Percentiles rank a stretch among this genome's conserved stretches.
Conservation (phyloP, 2,329 filamentous ascomycete genomes). For the Talaromyces islandicus region DNA sequence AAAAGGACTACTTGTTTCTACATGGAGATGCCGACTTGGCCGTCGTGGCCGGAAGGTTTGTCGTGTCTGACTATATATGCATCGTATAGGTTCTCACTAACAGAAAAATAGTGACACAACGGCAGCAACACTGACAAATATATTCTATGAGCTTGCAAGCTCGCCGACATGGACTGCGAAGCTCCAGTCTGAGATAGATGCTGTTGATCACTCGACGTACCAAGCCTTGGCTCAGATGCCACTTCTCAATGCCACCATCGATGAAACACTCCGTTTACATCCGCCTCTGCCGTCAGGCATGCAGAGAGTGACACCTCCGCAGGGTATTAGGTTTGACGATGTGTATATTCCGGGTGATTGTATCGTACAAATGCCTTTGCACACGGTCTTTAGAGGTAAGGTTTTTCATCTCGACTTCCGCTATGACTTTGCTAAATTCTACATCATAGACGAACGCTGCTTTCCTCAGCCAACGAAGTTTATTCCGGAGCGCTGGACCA, state of each 20-base stretch:
- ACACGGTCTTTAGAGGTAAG: constrained; percentile 16
- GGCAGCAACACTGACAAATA: constrained; percentile 6
- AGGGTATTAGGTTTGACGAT: constrained; percentile 10
- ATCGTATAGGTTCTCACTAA: constrained; percentile 13
- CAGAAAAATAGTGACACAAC: constrained; percentile 17
- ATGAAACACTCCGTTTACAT: constrained; percentile 18
- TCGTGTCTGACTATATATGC: background rate
- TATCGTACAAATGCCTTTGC: constrained; percentile 14
- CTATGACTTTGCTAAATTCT: background rate
- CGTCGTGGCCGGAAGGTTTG: constrained; percentile 21
- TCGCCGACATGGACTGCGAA: constrained; percentile 13
- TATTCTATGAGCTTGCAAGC: constrained; percentile 14
- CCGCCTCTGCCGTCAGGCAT: constrained; percentile 19
- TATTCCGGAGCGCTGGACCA: constrained; percentile 9
- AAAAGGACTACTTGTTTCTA: constrained; percentile 10
- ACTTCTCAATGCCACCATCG: constrained; percentile 15
- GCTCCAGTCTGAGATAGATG: constrained; percentile 16
- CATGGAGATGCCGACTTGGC: constrained; percentile 17
- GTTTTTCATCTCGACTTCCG: background rate
- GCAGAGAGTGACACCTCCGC: constrained; percentile 26
- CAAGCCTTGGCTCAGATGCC: constrained; percentile 11
- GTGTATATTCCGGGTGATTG: constrained; percentile 13
- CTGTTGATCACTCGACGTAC: constrained; percentile 14
- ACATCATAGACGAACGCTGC: constrained; percentile 4
- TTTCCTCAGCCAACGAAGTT: constrained; percentile 6